Conservation (phyloP, 140 eudicot species). For the Erigeron philadelphicus region DNA sequence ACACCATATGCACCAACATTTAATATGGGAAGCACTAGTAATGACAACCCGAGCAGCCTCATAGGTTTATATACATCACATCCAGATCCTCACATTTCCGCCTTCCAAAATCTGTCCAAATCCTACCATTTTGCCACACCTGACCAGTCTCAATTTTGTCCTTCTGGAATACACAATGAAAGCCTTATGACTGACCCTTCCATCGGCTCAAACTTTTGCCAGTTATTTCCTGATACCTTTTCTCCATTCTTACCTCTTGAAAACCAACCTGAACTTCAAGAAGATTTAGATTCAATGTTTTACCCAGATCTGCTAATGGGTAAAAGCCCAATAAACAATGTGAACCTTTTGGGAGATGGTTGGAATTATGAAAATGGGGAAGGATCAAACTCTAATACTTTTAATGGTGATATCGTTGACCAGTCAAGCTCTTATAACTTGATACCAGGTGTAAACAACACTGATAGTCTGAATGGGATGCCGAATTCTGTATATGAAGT, state of each 20-base stretch:
- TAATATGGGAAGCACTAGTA: neutral
- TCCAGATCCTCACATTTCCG: neutral
- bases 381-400: neutral
- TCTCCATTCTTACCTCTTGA: constrained; percentile 11
- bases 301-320: constrained; percentile 18
- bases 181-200: constrained; percentile 4
- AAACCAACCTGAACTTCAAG: constrained; percentile 19
- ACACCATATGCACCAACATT: constrained; percentile 12
- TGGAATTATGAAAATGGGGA: neutral
- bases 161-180: neutral
- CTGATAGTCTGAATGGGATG: constrained; percentile 1
- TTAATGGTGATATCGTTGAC: no score
- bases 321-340: neutral
- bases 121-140: neutral
- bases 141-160: constrained; percentile 7
- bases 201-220: neutral
- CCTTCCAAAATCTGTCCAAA: neutral
- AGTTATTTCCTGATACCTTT: neutral
- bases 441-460: neutral
- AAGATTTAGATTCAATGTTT: neutral
- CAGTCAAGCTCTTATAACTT: no score
- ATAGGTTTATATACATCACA: neutral
- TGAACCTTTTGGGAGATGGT: constrained; percentile 13
- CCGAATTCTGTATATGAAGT: neutral
- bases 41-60: neutral